phyloP scores from a whole-genome alignment of 352 stramenopile species.

The Thalassiosira livingstoniorum region DNA sequence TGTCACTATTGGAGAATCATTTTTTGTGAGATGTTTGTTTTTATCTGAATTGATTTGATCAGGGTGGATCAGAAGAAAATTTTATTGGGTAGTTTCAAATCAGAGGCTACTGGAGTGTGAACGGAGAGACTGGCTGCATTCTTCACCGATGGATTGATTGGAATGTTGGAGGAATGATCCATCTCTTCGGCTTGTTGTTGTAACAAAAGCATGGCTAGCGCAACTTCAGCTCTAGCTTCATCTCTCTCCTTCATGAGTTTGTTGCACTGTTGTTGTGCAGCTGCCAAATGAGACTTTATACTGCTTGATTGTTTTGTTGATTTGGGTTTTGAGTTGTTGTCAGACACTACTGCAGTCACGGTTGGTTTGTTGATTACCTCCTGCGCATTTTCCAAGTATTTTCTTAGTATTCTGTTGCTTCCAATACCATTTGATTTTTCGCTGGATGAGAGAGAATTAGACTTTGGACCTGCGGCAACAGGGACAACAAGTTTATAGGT shows the following conservation, averaged over 20 bases:
- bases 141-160: neutral
- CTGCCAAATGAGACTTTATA: neutral
- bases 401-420: neutral
- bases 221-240: neutral
- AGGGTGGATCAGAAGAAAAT: neutral
- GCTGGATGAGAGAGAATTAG: neutral
- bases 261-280: neutral
- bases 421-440: conserved; percentile 1
- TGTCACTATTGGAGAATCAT: neutral
- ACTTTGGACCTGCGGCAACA: neutral
- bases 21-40: neutral
- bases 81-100: conserved; percentile 1
- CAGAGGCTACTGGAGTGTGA: neutral
- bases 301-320: neutral
- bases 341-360: neutral
- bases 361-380: neutral
- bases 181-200: conserved; percentile 4
- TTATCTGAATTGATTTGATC: neutral
- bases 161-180: neutral
- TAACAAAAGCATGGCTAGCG: neutral
- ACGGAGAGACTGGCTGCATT: neutral
- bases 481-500: neutral
- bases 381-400: conserved; percentile 3
- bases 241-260: conserved; percentile 1
- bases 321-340: neutral